These are phyloP conservation scores for Pichia membranifaciens DNA, from an alignment of 805 yeast species.

Conservation along the genomic window DNA sequence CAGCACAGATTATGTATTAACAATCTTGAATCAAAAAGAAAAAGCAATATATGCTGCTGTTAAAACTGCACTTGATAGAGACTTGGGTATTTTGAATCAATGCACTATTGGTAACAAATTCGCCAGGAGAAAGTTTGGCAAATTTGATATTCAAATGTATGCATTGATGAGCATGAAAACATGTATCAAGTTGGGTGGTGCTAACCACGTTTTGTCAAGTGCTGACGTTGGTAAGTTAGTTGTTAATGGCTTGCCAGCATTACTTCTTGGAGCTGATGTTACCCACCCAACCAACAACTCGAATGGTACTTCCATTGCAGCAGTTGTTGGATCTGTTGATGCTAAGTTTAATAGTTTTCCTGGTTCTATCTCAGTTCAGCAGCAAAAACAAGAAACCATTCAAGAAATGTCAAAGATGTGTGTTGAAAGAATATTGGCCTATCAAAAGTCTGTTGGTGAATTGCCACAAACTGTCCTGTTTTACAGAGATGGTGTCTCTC, in stretches of 20 bases:
- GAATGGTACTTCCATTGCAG: conserved; percentile 19
- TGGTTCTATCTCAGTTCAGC: conserved; percentile 23
- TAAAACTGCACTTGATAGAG: conserved; percentile 25
- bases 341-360: conserved; percentile 23
- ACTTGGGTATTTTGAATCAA: conserved; percentile 26
- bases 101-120: conserved; percentile 27
- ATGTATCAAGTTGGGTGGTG: conserved; percentile 29
- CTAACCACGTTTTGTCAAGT: conserved; percentile 20
- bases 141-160: conserved; percentile 26
- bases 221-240: conserved; percentile 17
- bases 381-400: conserved; percentile 21
- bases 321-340: conserved; percentile 23
- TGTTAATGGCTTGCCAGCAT: conserved; percentile 21
- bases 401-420: conserved; percentile 24
- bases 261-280: conserved; percentile 28
- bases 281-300: conserved; percentile 25
- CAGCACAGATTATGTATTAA: conserved; percentile 21
- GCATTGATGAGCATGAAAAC: conserved; percentile 30
- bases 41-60: conserved; percentile 24
- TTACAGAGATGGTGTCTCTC: conserved; percentile 32
- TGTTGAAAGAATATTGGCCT: conserved; percentile 21
- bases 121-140: conserved; percentile 19
- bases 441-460: conserved; percentile 18
- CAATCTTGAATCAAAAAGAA: conserved; percentile 21
- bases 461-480: conserved; percentile 25